Evolutionary conservation across 1,139 yeast species (phyloP), one percentile per base, ranked within the genome.

Genomic region (Suhomyces ambrosiae): DNA sequence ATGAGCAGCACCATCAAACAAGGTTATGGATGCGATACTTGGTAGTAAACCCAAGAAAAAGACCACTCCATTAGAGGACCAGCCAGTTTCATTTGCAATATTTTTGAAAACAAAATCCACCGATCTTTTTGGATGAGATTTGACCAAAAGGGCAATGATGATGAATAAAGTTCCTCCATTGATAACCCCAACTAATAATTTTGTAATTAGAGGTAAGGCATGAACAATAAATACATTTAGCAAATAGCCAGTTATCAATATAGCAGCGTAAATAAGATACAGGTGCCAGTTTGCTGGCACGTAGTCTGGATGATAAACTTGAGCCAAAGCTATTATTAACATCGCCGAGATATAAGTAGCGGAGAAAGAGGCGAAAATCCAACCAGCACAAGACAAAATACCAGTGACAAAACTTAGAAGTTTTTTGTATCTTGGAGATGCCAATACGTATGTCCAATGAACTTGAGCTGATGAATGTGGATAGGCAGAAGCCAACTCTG

Each of bases 401-500:
- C 60, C 51, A 4, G 56, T 49, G 24, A 55, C 41, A 28, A 57
- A 58, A 35, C 55, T 48, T 14, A 42, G 14, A 3, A 44, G 32
- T 31, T 53, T 45, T 27, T 50, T 53, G 23, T 35, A 47, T 10
- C 41, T 39, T 8, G 35, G 31, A 2, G 63, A 61, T 3, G 63
- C 58, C 15, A 59, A 44, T 21, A 48, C 49, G 44, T 56, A 49
- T 8, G 64, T 56, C 65, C 64, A 60, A 37, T 58, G 64, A 24
- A 58, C 54, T 40, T 59, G 65, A 16, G 61, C 65, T 7, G 61
- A 53, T 15, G 62, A 53, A 33, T 58, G 59, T 0, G 65, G 65
- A 30, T 49, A 59, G 5, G 62, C 61, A 13, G 60, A 50, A 2
- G 62, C 61, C 25, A 60, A 33, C 42, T 60, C 64, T 1, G 64